A percentile compares a stretch with the other conserved stretches of the same genome.
phyloP scores from a whole-genome alignment of 2,329 filamentous ascomycete genomes.

The Chaetomium strumarium region DNA sequence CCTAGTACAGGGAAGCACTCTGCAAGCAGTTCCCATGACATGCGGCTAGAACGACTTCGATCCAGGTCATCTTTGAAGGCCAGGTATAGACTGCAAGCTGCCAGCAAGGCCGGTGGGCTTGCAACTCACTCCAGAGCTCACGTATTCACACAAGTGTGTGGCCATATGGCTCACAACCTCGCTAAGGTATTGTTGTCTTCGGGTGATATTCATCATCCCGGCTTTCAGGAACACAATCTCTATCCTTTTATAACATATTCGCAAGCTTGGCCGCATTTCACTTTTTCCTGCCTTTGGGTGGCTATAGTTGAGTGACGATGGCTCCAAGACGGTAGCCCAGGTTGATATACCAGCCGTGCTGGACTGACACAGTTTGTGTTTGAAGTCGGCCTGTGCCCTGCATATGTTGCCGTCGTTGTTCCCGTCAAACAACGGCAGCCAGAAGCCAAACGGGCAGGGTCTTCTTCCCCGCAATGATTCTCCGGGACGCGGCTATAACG shows the following conservation, averaged over 20 bases:
- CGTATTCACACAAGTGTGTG: too few relatives aligned
- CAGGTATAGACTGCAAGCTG: too few relatives aligned
- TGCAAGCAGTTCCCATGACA: too few relatives aligned
- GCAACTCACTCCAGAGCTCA: too few relatives aligned
- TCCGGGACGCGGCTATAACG: conserved; percentile 17
- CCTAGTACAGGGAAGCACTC: too few relatives aligned
- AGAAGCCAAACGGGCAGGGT: conserved; percentile 17
- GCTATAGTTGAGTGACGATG: conserved; percentile 9
- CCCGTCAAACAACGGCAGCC: conserved; percentile 19
- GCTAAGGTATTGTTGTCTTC: too few relatives aligned
- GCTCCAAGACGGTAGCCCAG: conserved; percentile 7
- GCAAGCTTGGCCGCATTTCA: conserved; percentile 1
- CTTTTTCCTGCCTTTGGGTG: conserved; percentile 2
- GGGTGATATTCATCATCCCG: neutral
- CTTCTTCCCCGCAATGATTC: conserved; percentile 24
- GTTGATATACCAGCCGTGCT: conserved; percentile 10
- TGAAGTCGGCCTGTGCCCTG: conserved; percentile 23
- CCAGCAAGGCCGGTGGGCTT: too few relatives aligned
- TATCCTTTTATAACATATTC: too few relatives aligned
- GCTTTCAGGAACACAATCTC: neutral
- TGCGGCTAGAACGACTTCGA: too few relatives aligned
- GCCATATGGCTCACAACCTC: too few relatives aligned
- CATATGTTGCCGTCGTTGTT: conserved; percentile 16
- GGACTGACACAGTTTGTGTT: conserved; percentile 25
- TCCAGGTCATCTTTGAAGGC: too few relatives aligned